phyloP scores from a whole-genome alignment of 257 asterid species.

The Ilex asprella region DNA sequence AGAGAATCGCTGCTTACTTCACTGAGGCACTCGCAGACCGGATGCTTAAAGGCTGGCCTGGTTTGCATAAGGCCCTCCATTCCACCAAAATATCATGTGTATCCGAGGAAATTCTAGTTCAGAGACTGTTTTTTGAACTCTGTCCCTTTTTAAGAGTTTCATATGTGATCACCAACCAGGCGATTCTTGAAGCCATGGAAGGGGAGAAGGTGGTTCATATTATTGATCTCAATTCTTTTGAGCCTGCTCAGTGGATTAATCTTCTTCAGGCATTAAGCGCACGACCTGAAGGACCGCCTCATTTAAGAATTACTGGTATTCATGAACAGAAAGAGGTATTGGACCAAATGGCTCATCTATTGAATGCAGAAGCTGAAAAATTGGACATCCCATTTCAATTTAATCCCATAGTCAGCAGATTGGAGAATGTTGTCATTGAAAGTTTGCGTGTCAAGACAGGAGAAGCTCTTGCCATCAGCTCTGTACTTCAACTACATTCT shows the following conservation, averaged over 20 bases:
- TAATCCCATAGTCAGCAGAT: conserved; percentile 37
- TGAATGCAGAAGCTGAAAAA: conserved; percentile 60
- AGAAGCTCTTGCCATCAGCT: conserved; percentile 65
- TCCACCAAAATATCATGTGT: conserved; percentile 28
- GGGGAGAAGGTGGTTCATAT: conserved; percentile 65
- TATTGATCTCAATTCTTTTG: conserved; percentile 47
- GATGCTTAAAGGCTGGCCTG: conserved; percentile 54
- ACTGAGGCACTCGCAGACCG: conserved; percentile 72
- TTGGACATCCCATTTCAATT: conserved; percentile 65
- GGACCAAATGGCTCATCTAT: conserved; percentile 39
- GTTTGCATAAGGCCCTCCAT: conserved; percentile 58
- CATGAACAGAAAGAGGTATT: conserved; percentile 49
- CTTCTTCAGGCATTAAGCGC: conserved; percentile 44
- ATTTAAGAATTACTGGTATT: conserved; percentile 57
- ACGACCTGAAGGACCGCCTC: conserved; percentile 65
- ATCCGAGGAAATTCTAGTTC: conserved; percentile 31
- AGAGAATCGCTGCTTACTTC: conserved; percentile 65
- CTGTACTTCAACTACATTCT: conserved; percentile 49
- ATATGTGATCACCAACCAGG: conserved; percentile 61
- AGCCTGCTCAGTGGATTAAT: conserved; percentile 62
- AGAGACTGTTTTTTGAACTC: conserved; percentile 42
- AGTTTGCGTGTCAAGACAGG: conserved; percentile 58
- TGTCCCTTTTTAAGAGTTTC: conserved; percentile 67
- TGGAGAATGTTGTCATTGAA: conserved; percentile 51
- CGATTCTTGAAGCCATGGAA: conserved; percentile 72